These are phyloP conservation scores for Dipteronia sinensis DNA, from an alignment of 345 rosid genomes.

Conservation along the genomic window DNA sequence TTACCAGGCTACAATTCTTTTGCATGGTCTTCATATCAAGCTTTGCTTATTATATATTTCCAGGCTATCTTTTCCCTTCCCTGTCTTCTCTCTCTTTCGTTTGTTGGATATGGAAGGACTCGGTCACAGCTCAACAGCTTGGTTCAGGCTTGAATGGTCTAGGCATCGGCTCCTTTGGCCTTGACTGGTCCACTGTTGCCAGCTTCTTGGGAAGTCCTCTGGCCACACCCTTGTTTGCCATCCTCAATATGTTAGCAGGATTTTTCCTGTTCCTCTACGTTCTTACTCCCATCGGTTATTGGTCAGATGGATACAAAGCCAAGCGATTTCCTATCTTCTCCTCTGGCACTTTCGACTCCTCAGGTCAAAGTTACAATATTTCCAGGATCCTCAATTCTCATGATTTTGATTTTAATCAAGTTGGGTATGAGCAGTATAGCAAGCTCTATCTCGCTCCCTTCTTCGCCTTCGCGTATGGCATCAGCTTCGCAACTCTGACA, in stretches of 20 bases:
- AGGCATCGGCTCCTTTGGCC: constrained; percentile 44
- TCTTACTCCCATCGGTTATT: constrained; percentile 25
- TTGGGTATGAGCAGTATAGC: constrained; percentile 54
- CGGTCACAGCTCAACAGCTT: constrained; percentile 34
- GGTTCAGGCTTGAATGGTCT: constrained; percentile 43
- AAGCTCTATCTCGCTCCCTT: constrained; percentile 61
- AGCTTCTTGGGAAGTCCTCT: constrained; percentile 12
- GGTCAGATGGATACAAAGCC: constrained; percentile 45
- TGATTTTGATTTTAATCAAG: constrained; percentile 44
- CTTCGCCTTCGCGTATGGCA: constrained; percentile 65
- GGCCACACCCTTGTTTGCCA: constrained; percentile 12
- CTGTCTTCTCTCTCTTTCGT: constrained; percentile 26
- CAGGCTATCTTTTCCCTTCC: constrained; percentile 37
- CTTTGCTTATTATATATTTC: constrained; percentile 42
- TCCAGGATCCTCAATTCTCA: constrained; percentile 50
- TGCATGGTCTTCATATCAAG: constrained; percentile 29
- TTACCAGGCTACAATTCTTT: constrained; percentile 45
- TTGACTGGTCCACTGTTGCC: constrained; percentile 46
- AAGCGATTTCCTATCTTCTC: constrained; percentile 54
- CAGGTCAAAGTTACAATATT: constrained; percentile 55
- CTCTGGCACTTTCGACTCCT: constrained; percentile 41
- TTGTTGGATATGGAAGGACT: constrained; percentile 37
- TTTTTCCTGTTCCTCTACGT: constrained; percentile 56
- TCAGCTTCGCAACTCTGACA: constrained; percentile 55
- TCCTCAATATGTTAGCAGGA: neutral